Evolutionary conservation across 2,329 filamentous ascomycete species (phyloP).

Genomic region (Monilinia polystroma): DNA sequence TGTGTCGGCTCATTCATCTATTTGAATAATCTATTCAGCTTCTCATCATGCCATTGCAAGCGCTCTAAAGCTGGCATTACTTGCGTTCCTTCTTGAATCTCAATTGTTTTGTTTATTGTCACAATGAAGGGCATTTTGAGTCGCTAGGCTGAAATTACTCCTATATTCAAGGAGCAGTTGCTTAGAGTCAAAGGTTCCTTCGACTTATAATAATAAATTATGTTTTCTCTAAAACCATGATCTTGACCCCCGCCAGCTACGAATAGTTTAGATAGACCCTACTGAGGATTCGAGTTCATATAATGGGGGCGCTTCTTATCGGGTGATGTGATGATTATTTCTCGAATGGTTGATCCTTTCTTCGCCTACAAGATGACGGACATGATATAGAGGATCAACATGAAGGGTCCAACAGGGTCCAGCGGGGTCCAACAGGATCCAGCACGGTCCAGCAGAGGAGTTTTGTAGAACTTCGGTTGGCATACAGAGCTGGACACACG

Average conservation of each 20-base stretch:
- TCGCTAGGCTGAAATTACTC: background rate
- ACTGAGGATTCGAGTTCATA: background rate
- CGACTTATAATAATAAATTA: background rate
- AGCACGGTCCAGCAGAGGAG: background rate
- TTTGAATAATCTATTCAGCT: background rate
- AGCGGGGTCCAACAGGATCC: no score
- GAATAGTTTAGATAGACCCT: background rate
- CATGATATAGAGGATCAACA: slow-evolving; percentile 8
- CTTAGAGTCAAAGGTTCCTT: background rate
- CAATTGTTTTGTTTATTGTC: background rate
- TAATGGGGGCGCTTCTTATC: background rate
- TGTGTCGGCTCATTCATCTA: background rate
- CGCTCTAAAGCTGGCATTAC: background rate
- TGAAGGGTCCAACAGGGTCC: background rate
- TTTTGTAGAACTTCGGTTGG: background rate
- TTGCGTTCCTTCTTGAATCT: background rate
- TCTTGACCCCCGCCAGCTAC: background rate
- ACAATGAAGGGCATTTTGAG: background rate
- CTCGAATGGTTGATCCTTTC: background rate
- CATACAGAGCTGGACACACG: background rate
- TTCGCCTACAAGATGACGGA: slow-evolving; percentile 13
- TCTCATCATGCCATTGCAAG: background rate
- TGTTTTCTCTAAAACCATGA: background rate
- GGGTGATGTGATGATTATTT: background rate
- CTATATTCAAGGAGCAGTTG: background rate